Conservation (phyloP, 2,329 filamentous ascomycete genomes). For the Ceratocystis papillata region DNA sequence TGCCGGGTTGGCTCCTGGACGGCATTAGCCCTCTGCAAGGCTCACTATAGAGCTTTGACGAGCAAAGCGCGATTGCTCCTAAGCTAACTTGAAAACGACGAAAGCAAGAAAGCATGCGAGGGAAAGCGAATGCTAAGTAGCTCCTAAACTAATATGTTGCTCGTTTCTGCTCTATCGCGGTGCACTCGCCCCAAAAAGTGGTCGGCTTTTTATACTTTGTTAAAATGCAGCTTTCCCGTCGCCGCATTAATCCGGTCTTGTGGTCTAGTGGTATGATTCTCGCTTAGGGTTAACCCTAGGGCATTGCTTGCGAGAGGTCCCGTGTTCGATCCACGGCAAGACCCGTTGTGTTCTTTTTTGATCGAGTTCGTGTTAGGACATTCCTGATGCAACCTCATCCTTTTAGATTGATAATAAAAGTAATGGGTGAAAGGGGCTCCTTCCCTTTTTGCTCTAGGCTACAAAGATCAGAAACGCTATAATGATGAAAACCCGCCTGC, state of each 20-base stretch:
- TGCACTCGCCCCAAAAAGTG: no score
- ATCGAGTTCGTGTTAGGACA: neutral
- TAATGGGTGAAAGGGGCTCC: neutral
- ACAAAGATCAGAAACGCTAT: no score
- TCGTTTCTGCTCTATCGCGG: no score
- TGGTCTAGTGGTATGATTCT: conserved; percentile 63
- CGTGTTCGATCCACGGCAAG: conserved; percentile 26
- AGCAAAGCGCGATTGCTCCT: no score
- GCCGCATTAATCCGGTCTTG: conserved; percentile 32
- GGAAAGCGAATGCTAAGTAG: no score
- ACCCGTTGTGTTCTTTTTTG: neutral
- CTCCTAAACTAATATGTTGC: no score
- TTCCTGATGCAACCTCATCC: neutral
- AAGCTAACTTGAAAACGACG: no score
- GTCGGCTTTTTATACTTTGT: neutral
- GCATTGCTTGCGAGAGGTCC: conserved; percentile 27
- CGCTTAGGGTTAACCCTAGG: conserved; percentile 48
- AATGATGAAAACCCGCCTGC: neutral
- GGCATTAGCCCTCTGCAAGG: no score
- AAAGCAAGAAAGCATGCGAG: no score
- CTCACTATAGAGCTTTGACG: no score
- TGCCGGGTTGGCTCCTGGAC: no score
- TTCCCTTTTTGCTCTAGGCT: conserved; percentile 6
- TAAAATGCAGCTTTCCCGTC: neutral
- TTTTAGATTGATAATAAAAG: conserved; percentile 7